Evolutionary conservation across 495 filamentous ascomycete species (phyloP).

Genomic region (Amorphotheca resinae): DNA sequence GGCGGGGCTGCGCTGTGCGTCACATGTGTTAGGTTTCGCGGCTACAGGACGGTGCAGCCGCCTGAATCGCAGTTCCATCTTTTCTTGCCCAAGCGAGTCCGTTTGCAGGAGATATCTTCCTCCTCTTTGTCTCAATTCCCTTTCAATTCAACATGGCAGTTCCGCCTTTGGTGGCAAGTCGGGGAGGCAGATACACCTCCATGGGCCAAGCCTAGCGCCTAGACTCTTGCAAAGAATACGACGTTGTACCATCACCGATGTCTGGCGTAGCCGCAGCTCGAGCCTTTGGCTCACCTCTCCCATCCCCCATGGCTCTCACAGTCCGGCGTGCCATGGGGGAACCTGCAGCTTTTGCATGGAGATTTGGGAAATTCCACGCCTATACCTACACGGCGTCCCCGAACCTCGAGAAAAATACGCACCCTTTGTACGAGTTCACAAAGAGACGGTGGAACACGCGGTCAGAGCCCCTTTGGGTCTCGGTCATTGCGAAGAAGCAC

Average conservation of each 20-base stretch:
- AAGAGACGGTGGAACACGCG: slow-evolving; percentile 1
- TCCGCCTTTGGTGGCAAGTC: no score
- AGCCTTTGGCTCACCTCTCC: no score
- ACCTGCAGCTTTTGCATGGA: slow-evolving; percentile 3
- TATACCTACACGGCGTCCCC: neutral
- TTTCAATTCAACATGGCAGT: no score
- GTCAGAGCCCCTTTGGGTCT: slow-evolving; percentile 39
- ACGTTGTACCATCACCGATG: no score
- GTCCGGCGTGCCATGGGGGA: neutral
- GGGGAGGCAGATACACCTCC: no score
- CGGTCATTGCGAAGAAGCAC: slow-evolving; percentile 17
- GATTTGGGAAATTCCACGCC: slow-evolving; percentile 3
- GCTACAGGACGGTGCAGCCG: no score
- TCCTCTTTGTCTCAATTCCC: no score
- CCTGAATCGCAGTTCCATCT: neutral
- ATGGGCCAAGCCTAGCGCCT: no score
- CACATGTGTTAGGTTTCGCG: no score
- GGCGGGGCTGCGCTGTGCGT: slow-evolving; percentile 14
- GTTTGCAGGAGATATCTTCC: no score
- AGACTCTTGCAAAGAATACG: no score
- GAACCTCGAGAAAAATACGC: neutral
- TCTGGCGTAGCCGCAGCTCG: no score
- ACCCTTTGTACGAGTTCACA: neutral
- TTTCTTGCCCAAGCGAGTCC: neutral
- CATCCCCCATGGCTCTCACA: neutral